These are phyloP conservation scores for Dactylellina parvicollis DNA, from an alignment of 2,329 filamentous ascomycete species.

Conservation along the genomic window DNA sequence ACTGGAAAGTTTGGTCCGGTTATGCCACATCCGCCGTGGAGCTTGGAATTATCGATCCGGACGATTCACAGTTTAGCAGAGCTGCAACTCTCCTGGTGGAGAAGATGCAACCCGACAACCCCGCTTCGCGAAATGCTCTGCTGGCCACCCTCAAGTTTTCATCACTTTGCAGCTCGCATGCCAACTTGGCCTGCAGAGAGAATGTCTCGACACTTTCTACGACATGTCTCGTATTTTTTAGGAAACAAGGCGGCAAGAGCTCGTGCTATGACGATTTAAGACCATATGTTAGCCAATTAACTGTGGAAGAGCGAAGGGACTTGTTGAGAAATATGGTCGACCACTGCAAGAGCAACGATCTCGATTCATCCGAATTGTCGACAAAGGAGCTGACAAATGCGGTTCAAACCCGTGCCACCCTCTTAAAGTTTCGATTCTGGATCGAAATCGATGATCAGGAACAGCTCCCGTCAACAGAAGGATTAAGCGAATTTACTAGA, in stretches of 20 bases:
- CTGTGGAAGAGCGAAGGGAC: constrained; percentile 52
- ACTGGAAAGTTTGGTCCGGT: constrained; percentile 59
- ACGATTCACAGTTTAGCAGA: constrained; percentile 46
- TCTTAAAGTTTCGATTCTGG: constrained; percentile 44
- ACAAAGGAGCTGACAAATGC: constrained; percentile 33
- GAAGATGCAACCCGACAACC: constrained; percentile 41
- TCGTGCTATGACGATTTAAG: constrained; percentile 59
- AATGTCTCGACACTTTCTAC: constrained; percentile 55
- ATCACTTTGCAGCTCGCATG: constrained; percentile 54
- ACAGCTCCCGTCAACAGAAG: constrained; percentile 24
- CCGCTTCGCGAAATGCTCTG: constrained; percentile 55
- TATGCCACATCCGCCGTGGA: constrained; percentile 56
- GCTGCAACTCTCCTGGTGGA: constrained; percentile 24
- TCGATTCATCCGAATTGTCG: constrained; percentile 34
- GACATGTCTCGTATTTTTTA: constrained; percentile 57
- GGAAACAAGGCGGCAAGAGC: constrained; percentile 56
- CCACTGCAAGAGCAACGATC: constrained; percentile 40
- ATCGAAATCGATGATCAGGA: constrained; percentile 50
- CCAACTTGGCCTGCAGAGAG: constrained; percentile 55
- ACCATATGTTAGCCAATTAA: constrained; percentile 57
- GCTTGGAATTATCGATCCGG: constrained; percentile 33
- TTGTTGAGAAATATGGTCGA: constrained; percentile 54
- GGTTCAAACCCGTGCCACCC: constrained; percentile 22
- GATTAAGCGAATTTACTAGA: constrained; percentile 33
- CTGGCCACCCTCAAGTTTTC: constrained; percentile 57